Evolutionary conservation across 2,329 filamentous ascomycete species (phyloP), one percentile per base, ranked within the genome.

Genomic region (Colletotrichum liriopes): DNA sequence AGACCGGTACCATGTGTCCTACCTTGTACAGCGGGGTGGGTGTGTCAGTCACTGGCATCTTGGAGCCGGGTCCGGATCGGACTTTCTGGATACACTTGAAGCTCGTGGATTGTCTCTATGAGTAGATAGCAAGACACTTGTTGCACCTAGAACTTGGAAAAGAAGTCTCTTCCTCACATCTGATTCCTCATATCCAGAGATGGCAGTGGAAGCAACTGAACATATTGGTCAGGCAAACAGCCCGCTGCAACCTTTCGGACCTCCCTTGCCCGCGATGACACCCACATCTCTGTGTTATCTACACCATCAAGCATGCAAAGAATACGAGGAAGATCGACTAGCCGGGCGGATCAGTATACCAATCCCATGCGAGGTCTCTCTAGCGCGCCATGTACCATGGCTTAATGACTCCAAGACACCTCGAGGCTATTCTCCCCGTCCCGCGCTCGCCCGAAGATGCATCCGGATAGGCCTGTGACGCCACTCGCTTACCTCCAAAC

Each of bases 401-500:
- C 23, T 32, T 5, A 35, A n/a, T 23, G 16, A 20, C 43, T 60
- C 45, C 39, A 45, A 72, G 70, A 69, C 70, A 72, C 35, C 41
- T 20, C 18, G 29, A 45, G 39, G 43, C 35, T 51, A 45, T 39
- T 35, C 47, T 29, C 29, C 18, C 14, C 45, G 23, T 35, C 39
- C 32, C 16, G 20, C 20, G 16, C 26, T 35, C 23, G 39, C 56
- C 23, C 47, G 7, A 47, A 26, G 37, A 64, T 52, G 70, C 65
- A 49, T 69, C 35, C 39, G 32, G 58, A 55, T 41, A 12, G 49
- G 20, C 29, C 37, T 26, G 29, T 63, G 65, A 68, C 52, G 65
- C 51, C 39, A 35, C 59, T 20, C 29, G 37, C n/a, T 59, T 32
- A 23, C 45, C 49, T 41, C 14, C 43, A 16, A 37, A 37, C 26